Base-by-base conservation (phyloP, 2,329 filamentous ascomycete genomes). In the Knufia petricola region DNA sequence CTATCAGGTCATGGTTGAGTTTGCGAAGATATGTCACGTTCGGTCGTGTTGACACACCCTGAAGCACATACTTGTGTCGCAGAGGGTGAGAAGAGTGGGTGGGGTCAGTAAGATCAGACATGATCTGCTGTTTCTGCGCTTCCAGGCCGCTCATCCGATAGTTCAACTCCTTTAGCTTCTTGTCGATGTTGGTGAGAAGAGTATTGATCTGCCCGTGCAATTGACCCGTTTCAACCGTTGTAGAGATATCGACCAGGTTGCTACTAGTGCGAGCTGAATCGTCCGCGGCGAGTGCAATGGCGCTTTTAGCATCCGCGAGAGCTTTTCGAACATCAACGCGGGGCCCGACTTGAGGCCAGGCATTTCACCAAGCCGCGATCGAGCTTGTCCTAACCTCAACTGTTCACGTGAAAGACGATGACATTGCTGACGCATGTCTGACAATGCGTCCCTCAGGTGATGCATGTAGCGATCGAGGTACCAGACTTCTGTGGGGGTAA, bases 401-500 rank as follows among this genome's bases (percentile, higher is more conserved):
- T 70, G 56, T 28, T 67, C 60, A 31, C 61, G 54, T 26, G 60
- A 57, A 6, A 47, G 32, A 12, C 64, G 56, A 38, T 64, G 58
- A 6, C 68, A 58, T 52, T 65, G 45, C 36, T 50, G 49, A 12
- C 74, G 71, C 50, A 79, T 69, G 7, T 69, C 65, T 37, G 67
- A 67, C 13, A 74, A 69, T 8, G 68, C 58, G 1, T 67, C 66
- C 48, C 69, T 66, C 50, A 74, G 76, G 52, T 69, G 65, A 42
- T 74, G 67, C 39, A 81, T 64, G 59, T 82, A 83, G 39, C 78
- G 71, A 62, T 82, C 79, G 3, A 75, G 69, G 54, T 78, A 79
- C 57, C 79, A 72, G 1, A 69, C 66, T 1, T 80, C 67, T 4
- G 71, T 72, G 37, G 81, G 62, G 23, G 70, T 66, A 20, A 75